These are phyloP conservation scores for Alternaria hordeiaustralica DNA, from an alignment of 2,329 filamentous ascomycete species.

Conservation along the genomic window DNA sequence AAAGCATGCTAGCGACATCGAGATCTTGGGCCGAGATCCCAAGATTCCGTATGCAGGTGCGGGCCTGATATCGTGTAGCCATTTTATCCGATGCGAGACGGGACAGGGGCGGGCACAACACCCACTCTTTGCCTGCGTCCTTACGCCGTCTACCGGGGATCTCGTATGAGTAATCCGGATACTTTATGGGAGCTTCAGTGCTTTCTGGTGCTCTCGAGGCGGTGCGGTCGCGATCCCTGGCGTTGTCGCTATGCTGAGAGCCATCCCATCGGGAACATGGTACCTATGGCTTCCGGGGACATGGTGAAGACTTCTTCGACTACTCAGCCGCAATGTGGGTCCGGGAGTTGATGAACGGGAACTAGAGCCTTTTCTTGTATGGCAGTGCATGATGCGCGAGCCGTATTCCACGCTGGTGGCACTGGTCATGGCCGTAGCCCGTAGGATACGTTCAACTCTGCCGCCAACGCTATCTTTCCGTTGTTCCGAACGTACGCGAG, in stretches of 20 bases:
- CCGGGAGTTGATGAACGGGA: background rate
- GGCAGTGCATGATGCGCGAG: background rate
- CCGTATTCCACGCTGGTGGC: background rate
- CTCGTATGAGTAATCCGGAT: background rate
- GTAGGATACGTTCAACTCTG: accelerated
- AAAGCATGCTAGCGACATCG: conserved; percentile 9
- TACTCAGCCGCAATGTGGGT: background rate
- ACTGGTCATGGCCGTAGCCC: background rate
- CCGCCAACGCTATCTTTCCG: background rate
- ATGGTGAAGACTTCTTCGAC: background rate
- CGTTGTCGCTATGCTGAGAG: background rate
- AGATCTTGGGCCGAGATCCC: background rate
- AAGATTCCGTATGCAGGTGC: conserved; percentile 1
- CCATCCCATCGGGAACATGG: background rate
- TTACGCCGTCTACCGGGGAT: background rate
- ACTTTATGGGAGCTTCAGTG: background rate
- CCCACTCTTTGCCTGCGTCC: background rate
- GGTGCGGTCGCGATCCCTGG: background rate
- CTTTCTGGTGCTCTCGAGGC: background rate
- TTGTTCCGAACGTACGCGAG: background rate
- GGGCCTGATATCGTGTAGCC: background rate
- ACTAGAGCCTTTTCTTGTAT: background rate
- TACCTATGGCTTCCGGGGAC: background rate
- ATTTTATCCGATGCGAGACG: conserved; percentile 8
- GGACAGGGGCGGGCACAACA: background rate